Evolutionary conservation across 2,329 filamentous ascomycete genomes (phyloP).

Genomic region (Colletotrichum sp.): DNA sequence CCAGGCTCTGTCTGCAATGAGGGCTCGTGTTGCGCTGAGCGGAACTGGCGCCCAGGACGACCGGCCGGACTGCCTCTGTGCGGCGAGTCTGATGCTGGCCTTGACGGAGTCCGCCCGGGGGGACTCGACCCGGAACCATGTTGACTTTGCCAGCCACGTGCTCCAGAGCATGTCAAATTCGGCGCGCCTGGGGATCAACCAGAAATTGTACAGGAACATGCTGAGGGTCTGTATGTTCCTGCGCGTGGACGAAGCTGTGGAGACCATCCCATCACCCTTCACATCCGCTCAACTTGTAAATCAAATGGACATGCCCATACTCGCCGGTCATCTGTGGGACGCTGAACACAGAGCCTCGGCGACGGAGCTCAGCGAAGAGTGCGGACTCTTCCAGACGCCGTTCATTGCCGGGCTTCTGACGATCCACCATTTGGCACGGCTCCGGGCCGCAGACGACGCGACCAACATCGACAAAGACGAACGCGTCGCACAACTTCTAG

Average conservation of each 20-base stretch:
- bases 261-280: background rate
- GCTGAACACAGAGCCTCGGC: background rate
- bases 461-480: background rate
- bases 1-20: background rate
- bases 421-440: background rate
- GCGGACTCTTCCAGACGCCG: background rate
- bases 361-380: background rate
- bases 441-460: background rate
- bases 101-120: background rate
- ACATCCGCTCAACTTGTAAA: background rate
- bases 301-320: background rate
- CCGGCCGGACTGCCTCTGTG: background rate
- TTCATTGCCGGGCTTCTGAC: background rate
- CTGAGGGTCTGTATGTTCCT: background rate
- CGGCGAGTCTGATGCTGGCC: background rate
- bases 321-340: background rate
- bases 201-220: background rate
- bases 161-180: background rate
- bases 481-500: background rate
- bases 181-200: background rate
- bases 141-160: background rate
- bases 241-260: background rate
- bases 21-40: background rate
- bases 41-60: rapidly evolving
- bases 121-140: background rate